Evolutionary conservation across 257 asterid genomes (phyloP), one percentile per base, ranked within the genome.

Genomic region (Phtheirospermum japonicum): DNA sequence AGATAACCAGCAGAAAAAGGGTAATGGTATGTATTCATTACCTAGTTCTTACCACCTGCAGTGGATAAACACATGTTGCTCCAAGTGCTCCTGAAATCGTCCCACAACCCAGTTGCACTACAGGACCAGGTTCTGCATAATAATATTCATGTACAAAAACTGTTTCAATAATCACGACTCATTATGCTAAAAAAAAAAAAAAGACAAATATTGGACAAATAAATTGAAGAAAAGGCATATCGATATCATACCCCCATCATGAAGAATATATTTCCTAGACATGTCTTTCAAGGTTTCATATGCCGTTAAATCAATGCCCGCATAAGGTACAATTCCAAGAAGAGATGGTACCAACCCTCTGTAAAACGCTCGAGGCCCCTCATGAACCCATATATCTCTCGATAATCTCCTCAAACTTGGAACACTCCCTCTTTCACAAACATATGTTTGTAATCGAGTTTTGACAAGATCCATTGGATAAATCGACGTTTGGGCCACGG

Each of bases 381-480:
- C 99, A 40, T 76, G 78, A 75, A 81, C 68, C 96, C 84, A 85
- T 20, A 94, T 94, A 54, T 94, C 97, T 66, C 69, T 90, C 0
- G 97, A 82, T 50, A 94, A 65, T 75, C 72, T 85, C 49, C 86
- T 77, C 61, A 93, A 71, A 69, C 51, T 82, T 9, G 99, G 99
- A 70, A 76, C 81, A 62, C 12, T 76, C 36, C 99, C 99, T 55
- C 64, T 74, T 31, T 79, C 97, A 77, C 89, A 79, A 55, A 69
- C 56, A 77, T 60, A 73, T 18, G 99, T 93, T 69, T 93, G 97
- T 61, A 93, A 77, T 42, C 99, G 82, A 20, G 99, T 94, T 74
- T 94, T 90, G 16, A 94, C 94, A 58, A 94, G 96, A 77, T 94
- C 97, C 99, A 94, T 89, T 0, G 99, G 99, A 68, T 94, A 94